Evolutionary conservation across 2,329 filamentous ascomycete species (phyloP).

Genomic region (Sarocladiaceae sp.): DNA sequence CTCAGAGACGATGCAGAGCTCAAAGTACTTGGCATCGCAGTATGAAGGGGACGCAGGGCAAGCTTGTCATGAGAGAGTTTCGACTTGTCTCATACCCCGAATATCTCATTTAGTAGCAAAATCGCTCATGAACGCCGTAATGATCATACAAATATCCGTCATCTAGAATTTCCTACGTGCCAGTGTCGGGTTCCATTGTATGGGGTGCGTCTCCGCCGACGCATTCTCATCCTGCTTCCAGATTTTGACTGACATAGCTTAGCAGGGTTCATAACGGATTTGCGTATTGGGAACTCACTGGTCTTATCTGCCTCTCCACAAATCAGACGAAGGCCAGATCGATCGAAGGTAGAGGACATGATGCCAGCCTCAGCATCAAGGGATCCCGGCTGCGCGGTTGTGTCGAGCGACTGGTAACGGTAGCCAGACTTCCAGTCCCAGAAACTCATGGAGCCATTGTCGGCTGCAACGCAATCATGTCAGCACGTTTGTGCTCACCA

Average conservation of each 20-base stretch:
- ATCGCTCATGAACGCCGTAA: conserved; percentile 6
- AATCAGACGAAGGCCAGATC: conserved; percentile 81
- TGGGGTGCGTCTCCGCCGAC: conserved; percentile 82
- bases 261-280: conserved; percentile 11
- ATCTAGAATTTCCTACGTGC: conserved; percentile 66
- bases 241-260: conserved; percentile 63
- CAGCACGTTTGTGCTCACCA: conserved; percentile 1
- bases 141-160: not conserved
- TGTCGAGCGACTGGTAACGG: conserved; percentile 83
- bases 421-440: conserved; percentile 99
- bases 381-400: conserved; percentile 87
- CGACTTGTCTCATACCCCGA: conserved; percentile 6
- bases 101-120: not conserved
- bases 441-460: conserved; percentile 95
- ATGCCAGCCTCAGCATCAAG: conserved; percentile 91
- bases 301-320: conserved; percentile 97
- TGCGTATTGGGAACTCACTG: conserved; percentile 40
- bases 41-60: conserved; percentile 19
- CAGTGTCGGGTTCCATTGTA: conserved; percentile 85
- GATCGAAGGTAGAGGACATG: conserved; percentile 90
- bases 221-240: conserved; percentile 93
- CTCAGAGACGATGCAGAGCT: conserved; percentile 85
- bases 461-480: conserved; percentile 35
- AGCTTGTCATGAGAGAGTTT: conserved; percentile 18
- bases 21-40: conserved; percentile 63